These are phyloP conservation scores for Cymodocea nodosa DNA, from an alignment of 116 monocot species.

Conservation along the genomic window DNA sequence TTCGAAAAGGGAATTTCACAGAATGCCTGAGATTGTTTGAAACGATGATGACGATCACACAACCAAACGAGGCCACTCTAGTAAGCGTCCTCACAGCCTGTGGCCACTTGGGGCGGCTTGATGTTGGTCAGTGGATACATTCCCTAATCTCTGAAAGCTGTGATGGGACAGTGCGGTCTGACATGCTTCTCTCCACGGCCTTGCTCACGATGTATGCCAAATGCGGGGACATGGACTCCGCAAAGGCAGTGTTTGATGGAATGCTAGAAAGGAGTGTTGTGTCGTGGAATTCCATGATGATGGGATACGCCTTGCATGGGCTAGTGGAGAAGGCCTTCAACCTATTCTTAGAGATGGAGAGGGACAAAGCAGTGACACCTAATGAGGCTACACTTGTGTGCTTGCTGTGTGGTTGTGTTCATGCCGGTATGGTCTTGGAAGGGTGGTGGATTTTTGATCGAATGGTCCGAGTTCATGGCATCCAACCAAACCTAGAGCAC, in stretches of 20 bases:
- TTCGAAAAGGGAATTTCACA: slow-evolving; percentile 18
- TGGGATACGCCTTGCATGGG: slow-evolving; percentile 55
- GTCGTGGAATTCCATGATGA: slow-evolving; percentile 77
- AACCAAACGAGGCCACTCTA: slow-evolving; percentile 36
- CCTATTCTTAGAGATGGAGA: slow-evolving; percentile 59
- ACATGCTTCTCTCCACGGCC: slow-evolving; percentile 48
- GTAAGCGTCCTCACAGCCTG: slow-evolving; percentile 48
- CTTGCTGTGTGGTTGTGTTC: slow-evolving; percentile 46
- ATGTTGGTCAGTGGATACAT: slow-evolving; percentile 52
- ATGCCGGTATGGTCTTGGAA: slow-evolving; percentile 42
- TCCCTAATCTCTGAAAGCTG: slow-evolving; percentile 20
- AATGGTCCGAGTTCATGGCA: slow-evolving; percentile 26
- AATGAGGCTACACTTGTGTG: slow-evolving; percentile 63
- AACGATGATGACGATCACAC: slow-evolving; percentile 11
- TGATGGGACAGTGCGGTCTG: slow-evolving; percentile 9
- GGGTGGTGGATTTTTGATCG: slow-evolving; percentile 59
- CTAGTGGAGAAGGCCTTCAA: slow-evolving; percentile 32
- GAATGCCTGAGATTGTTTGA: slow-evolving; percentile 42
- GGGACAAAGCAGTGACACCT: slow-evolving; percentile 12
- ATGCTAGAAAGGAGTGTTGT: slow-evolving; percentile 44
- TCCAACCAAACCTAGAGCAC: slow-evolving; percentile 45
- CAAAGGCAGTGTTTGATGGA: slow-evolving; percentile 41
- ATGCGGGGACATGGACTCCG: slow-evolving; percentile 46
- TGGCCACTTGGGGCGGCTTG: slow-evolving; percentile 26
- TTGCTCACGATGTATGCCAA: slow-evolving; percentile 75